Evolutionary conservation across 108 stramenopile genomes (phyloP), one percentile per base, ranked within the genome.

Genomic region (Nitzschia palea): DNA sequence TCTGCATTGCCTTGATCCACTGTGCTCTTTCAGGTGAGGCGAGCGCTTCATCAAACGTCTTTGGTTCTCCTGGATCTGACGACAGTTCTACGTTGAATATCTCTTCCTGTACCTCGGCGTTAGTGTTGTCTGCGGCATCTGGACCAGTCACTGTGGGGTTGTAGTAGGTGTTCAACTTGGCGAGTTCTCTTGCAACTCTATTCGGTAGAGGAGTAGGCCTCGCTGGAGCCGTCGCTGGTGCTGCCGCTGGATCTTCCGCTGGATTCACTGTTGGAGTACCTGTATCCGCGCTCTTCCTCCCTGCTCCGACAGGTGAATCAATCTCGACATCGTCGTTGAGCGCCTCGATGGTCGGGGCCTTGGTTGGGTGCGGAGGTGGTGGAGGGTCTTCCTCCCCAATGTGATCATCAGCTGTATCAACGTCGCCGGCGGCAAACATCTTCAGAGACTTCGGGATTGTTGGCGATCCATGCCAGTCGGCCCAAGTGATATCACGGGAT

Each of bases 41-140:
- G 53, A 72, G 54, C 2, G 71, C 71, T 65, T 64, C 37, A 30
- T 72, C 53, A 34, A 25, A 72, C 4, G 62, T n/a, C n/a, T 61
- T 51, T 22, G 60, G 60, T 26, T 50, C 60, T 5, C 60, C 60
- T 6, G 23, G 48, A 22, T 65, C 47, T 10, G 28, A 31, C n/a
- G 4, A 3, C 44, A 52, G 23, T 27, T 65, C 47, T 2, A 32
- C 9, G 5, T 56, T 61, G 44, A 42, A 42, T 4, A 61, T 37
- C 29, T 56, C 55, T 6, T 27, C 55, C 4, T 4, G 27, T 18
- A 29, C 10, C n/a, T 61, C 40, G 37, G 35, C 35, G 37, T 18
- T 40, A 8, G 59, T 61, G 31, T 58, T 33, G 9, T n/a, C n/a
- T 20, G 10, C 10, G 51, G n/a, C n/a, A n/a, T n/a, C n/a, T n/a